Evolutionary conservation across 1,284 basidiomycete genomes (phyloP).

Genomic region (Veloboletus limbatus): DNA sequence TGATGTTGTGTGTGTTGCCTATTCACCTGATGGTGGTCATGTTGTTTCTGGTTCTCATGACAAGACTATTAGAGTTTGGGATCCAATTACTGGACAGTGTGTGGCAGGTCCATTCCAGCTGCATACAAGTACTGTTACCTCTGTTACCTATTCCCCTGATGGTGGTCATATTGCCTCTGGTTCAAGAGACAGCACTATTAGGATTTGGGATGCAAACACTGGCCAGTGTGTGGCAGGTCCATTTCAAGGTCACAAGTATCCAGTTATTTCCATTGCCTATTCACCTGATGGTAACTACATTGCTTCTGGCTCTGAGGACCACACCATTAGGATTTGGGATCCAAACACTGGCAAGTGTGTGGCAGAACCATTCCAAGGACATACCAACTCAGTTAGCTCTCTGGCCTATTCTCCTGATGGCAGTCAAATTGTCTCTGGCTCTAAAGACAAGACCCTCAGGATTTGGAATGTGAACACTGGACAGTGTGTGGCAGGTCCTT

Average conservation of each 20-base stretch:
- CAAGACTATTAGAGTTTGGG: conserved; percentile 17
- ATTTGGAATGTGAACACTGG: conserved; percentile 15
- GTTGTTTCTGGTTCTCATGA: conserved; percentile 16
- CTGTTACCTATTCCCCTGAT: conserved; percentile 21
- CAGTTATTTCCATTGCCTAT: conserved; percentile 4
- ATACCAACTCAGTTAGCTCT: background rate
- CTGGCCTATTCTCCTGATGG: conserved; percentile 20
- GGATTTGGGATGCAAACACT: conserved; percentile 15
- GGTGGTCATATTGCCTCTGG: conserved; percentile 10
- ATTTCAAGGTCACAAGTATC: background rate
- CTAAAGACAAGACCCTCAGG: conserved; percentile 7
- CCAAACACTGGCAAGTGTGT: conserved; percentile 7
- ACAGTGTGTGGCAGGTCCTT: conserved; percentile 2
- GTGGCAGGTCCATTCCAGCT: conserved; percentile 6
- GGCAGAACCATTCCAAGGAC: conserved; percentile 1
- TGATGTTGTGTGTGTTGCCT: conserved; percentile 12
- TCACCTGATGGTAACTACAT: conserved; percentile 18
- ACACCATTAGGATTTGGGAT: conserved; percentile 13
- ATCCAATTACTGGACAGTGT: conserved; percentile 21
- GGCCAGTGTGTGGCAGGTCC: conserved; percentile 15
- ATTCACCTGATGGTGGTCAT: conserved; percentile 20
- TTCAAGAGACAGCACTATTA: conserved; percentile 7
- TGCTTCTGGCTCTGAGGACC: conserved; percentile 11
- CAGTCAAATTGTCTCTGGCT: conserved; percentile 15
- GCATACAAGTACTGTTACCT: background rate